These are phyloP conservation scores for Phialophora tarda DNA, from an alignment of 2,329 filamentous ascomycete species.

Conservation along the genomic window DNA sequence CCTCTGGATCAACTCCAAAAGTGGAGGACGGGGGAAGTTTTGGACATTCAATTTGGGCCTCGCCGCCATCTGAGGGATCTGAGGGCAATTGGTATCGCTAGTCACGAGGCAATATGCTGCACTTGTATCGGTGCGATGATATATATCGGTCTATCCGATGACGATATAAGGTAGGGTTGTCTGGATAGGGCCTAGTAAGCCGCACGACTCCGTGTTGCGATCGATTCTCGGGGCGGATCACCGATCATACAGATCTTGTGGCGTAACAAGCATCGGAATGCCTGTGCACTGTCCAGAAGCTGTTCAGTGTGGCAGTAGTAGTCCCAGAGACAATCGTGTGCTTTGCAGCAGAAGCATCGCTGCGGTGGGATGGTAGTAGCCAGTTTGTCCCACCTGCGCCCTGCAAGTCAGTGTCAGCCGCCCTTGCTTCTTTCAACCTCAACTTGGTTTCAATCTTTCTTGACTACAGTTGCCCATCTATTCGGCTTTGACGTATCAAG, in stretches of 20 bases:
- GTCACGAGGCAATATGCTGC: background rate
- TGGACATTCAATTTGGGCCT: conserved; percentile 43
- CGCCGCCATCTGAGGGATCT: conserved; percentile 30
- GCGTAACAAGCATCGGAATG: background rate
- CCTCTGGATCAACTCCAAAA: conserved; percentile 59
- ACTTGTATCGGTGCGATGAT: background rate
- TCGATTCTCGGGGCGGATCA: conserved; percentile 10
- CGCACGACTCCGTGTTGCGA: conserved; percentile 3
- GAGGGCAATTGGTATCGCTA: background rate
- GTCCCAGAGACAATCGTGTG: background rate
- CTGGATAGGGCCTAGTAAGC: background rate
- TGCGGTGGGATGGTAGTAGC: background rate
- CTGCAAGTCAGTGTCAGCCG: conserved; percentile 5
- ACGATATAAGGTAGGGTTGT: conserved; percentile 9
- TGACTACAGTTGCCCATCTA: background rate
- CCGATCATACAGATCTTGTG: conserved; percentile 18
- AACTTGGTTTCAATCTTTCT: background rate
- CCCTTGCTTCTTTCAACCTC: conserved; percentile 11
- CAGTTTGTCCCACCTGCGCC: conserved; percentile 5
- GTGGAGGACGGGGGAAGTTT: conserved; percentile 60
- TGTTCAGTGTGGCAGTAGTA: background rate
- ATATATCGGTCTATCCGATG: conserved; percentile 7
- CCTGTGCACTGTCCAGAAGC: background rate
- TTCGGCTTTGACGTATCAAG: background rate
- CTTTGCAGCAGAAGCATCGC: background rate